Conservation (phyloP, 495 filamentous ascomycete genomes). For the Pseudoneurospora amorphoporcata region DNA sequence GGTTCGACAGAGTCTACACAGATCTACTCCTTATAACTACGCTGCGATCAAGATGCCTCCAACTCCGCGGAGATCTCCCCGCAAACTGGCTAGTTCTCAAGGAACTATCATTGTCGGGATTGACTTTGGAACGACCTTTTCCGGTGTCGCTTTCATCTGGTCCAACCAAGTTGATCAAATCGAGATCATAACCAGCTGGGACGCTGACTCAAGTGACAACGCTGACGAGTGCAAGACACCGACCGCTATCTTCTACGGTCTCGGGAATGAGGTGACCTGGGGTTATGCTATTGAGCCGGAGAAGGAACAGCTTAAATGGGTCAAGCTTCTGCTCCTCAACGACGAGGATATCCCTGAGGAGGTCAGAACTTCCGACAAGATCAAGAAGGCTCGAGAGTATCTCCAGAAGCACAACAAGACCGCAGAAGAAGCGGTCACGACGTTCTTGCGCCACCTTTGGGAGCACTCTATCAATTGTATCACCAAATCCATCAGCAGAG, state of each 20-base stretch:
- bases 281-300: constrained; percentile 14
- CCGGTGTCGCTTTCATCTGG: constrained; percentile 13
- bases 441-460: constrained; percentile 20
- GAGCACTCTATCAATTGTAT: constrained; percentile 4
- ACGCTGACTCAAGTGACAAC: background rate
- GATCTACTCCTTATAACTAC: too few relatives aligned
- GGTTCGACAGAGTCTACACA: too few relatives aligned
- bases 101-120: constrained; percentile 15
- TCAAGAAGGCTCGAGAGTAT: constrained; percentile 2
- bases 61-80: background rate
- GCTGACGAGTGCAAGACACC: constrained; percentile 12
- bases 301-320: constrained; percentile 15
- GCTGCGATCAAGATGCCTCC: background rate
- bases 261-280: constrained; percentile 7
- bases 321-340: constrained; percentile 25
- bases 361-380: constrained; percentile 1
- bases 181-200: constrained; percentile 10
- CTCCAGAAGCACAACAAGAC: constrained; percentile 9
- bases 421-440: constrained; percentile 8
- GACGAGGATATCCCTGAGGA: constrained; percentile 11
- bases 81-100: background rate
- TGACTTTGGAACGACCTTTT: constrained; percentile 22
- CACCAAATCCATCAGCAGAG: constrained; percentile 1
- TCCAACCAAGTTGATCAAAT: constrained; percentile 2
- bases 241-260: constrained; percentile 8